Conservation (phyloP, 192 early-diverging fungal species). For the Dissophora globulifera region DNA sequence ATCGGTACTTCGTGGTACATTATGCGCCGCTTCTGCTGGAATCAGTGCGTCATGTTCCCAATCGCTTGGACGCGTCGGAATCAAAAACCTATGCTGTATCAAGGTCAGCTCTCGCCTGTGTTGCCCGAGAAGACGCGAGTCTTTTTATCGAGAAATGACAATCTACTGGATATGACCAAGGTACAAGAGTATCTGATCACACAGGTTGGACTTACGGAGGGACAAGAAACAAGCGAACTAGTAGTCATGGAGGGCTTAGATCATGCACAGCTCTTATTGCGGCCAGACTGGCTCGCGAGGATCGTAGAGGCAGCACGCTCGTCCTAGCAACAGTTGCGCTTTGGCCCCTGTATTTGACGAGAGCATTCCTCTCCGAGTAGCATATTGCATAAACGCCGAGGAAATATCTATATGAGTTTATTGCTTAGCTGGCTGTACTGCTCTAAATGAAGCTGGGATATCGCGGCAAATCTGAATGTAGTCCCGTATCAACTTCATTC, state of each 20-base stretch:
- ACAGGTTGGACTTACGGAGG: conserved; percentile 27
- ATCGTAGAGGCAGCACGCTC: conserved; percentile 28
- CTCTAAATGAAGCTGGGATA: conserved; percentile 68
- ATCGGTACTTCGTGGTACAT: conserved; percentile 71
- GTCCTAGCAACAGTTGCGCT: too few species aligned
- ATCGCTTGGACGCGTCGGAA: conserved; percentile 15
- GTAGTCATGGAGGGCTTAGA: conserved; percentile 57
- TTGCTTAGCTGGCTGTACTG: not conserved
- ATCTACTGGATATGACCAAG: conserved; percentile 47
- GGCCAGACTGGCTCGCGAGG: conserved; percentile 30
- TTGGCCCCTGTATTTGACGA: too few species aligned
- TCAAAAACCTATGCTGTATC: conserved; percentile 5
- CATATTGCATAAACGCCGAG: too few species aligned
- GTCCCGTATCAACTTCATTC: conserved; percentile 46
- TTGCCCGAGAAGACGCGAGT: conserved; percentile 42
- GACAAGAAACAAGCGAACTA: conserved; percentile 33
- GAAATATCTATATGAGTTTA: not conserved
- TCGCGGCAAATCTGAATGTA: conserved; percentile 61
- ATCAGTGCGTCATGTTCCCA: conserved; percentile 53
- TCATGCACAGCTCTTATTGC: conserved; percentile 59
- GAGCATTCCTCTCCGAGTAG: too few species aligned
- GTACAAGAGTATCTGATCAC: conserved; percentile 53
- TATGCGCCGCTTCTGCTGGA: conserved; percentile 64
- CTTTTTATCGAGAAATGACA: conserved; percentile 61
- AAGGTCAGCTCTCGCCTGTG: conserved; percentile 20